Conservation (phyloP, 2,329 filamentous ascomycete genomes). For the Alternaria sp. region DNA sequence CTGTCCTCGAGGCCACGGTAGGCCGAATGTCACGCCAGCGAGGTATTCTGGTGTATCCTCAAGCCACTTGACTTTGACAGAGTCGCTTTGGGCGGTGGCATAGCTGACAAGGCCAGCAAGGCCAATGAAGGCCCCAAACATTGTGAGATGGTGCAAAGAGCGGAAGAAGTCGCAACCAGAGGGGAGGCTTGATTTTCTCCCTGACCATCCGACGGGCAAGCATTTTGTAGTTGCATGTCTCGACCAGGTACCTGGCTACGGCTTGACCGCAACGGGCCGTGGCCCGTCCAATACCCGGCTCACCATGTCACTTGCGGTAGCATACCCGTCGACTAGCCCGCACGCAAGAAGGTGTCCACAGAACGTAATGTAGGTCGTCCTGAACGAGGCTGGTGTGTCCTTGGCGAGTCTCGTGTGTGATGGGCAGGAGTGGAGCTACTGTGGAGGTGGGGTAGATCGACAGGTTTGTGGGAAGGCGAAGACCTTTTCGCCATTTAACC, state of each 20-base stretch:
- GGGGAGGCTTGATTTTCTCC: not conserved
- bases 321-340: slow-evolving; percentile 8
- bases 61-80: slow-evolving; percentile 42
- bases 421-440: not conserved
- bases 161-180: slow-evolving; percentile 1
- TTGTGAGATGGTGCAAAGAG: slow-evolving; percentile 13
- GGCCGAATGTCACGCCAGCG: slow-evolving; percentile 48
- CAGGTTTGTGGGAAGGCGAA: not conserved
- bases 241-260: slow-evolving; percentile 10
- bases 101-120: slow-evolving; percentile 23
- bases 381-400: not conserved
- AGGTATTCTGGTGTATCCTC: slow-evolving; percentile 35
- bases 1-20: slow-evolving; percentile 49
- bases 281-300: slow-evolving; percentile 13
- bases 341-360: slow-evolving; percentile 19
- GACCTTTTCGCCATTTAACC: not conserved
- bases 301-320: slow-evolving; percentile 22
- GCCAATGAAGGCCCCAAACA: slow-evolving; percentile 20
- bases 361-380: slow-evolving; percentile 7
- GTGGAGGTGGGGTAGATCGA: not conserved
- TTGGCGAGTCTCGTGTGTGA: not conserved
- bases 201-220: not conserved
- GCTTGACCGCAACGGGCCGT: not conserved
- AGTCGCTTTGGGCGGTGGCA: slow-evolving; percentile 19
- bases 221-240: slow-evolving; percentile 18